Percentiles rank a stretch among this genome's conserved stretches.
Conservation (phyloP, 2,329 filamentous ascomycete genomes). For the Esteya vermicola region DNA sequence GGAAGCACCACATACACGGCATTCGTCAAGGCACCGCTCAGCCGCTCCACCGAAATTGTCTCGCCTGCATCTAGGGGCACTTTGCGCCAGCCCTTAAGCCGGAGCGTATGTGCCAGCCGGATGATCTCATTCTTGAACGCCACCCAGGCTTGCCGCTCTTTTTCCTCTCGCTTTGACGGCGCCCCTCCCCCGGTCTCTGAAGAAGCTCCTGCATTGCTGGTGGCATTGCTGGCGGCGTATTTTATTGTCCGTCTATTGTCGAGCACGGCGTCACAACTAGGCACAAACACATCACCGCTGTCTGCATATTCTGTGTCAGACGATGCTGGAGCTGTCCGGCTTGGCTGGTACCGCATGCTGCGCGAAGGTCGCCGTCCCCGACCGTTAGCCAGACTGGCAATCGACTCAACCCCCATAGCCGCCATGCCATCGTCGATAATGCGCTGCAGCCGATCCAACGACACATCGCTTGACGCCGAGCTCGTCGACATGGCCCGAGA, state of each 20-base stretch:
- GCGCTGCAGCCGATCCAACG: slow-evolving; percentile 65
- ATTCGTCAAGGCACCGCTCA: slow-evolving; percentile 90
- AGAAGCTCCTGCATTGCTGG: slow-evolving; percentile 24
- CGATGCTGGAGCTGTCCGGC: slow-evolving; percentile 42
- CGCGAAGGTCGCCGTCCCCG: slow-evolving; percentile 16
- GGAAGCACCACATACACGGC: slow-evolving; percentile 90
- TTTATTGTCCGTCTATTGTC: slow-evolving; percentile 84
- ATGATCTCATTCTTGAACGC: slow-evolving; percentile 86
- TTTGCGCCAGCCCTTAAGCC: slow-evolving; percentile 80
- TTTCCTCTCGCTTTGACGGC: slow-evolving; percentile 43
- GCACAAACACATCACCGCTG: slow-evolving; percentile 68
- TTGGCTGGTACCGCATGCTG: slow-evolving; percentile 23
- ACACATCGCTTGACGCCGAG: slow-evolving; percentile 55
- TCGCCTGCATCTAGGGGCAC: slow-evolving; percentile 60
- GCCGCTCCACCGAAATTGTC: slow-evolving; percentile 54
- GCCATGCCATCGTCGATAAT: slow-evolving; percentile 60
- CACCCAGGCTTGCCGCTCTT: slow-evolving; percentile 67
- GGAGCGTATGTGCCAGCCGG: slow-evolving; percentile 74
- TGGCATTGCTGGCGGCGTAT: slow-evolving; percentile 27
- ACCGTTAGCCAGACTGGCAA: slow-evolving; percentile 1
- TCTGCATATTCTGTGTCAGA: slow-evolving; percentile 81
- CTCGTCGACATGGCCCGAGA: slow-evolving; percentile 40
- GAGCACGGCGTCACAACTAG: slow-evolving; percentile 67
- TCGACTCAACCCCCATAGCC: slow-evolving; percentile 29
- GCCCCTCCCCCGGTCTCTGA: too few species aligned